Percentiles rank a stretch among this genome's conserved stretches.
Evolutionary conservation across 2,329 filamentous ascomycete genomes (phyloP).

Genomic region (Albophoma yamanashiensis): DNA sequence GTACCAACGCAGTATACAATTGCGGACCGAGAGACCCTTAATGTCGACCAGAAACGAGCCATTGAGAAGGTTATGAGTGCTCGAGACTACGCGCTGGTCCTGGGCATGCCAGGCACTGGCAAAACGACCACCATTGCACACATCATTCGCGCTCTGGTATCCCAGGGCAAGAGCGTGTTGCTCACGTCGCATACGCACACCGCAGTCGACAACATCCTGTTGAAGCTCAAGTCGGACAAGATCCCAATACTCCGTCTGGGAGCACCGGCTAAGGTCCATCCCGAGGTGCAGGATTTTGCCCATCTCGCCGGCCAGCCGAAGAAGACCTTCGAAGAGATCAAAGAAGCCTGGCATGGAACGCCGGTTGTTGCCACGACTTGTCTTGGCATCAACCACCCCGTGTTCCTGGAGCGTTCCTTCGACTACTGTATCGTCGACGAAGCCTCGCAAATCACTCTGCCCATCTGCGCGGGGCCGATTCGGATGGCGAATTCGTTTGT

Average conservation of each 20-base stretch:
- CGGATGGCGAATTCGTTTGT: conserved; percentile 89
- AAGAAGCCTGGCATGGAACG: conserved; percentile 71
- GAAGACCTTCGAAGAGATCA: conserved; percentile 71
- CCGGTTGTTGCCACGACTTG: conserved; percentile 93
- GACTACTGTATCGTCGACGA: conserved; percentile 99
- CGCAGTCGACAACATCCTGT: conserved; percentile 92
- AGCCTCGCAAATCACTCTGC: conserved; percentile 92
- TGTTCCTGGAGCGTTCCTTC: conserved; percentile 83
- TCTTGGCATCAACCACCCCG: conserved; percentile 75
- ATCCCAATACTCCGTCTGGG: conserved; percentile 80
- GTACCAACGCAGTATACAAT: conserved; percentile 53
- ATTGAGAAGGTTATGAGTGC: conserved; percentile 95
- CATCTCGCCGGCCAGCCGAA: conserved; percentile 66
- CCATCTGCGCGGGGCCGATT: conserved; percentile 88
- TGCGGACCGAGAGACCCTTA: conserved; percentile 56
- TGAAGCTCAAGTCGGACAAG: conserved; percentile 75
- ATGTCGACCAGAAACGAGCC: conserved; percentile 75
- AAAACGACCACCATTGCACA: conserved; percentile 98
- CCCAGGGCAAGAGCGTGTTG: conserved; percentile 84
- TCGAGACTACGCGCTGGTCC: conserved; percentile 88
- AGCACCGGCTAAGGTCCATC: conserved; percentile 73
- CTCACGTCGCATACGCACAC: conserved; percentile 95
- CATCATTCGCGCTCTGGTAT: conserved; percentile 82
- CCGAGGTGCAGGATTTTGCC: conserved; percentile 77
- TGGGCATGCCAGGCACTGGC: conserved; percentile 96